Evolutionary conservation across 495 filamentous ascomycete genomes (phyloP).

Genomic region (Lichenothelia convexa): DNA sequence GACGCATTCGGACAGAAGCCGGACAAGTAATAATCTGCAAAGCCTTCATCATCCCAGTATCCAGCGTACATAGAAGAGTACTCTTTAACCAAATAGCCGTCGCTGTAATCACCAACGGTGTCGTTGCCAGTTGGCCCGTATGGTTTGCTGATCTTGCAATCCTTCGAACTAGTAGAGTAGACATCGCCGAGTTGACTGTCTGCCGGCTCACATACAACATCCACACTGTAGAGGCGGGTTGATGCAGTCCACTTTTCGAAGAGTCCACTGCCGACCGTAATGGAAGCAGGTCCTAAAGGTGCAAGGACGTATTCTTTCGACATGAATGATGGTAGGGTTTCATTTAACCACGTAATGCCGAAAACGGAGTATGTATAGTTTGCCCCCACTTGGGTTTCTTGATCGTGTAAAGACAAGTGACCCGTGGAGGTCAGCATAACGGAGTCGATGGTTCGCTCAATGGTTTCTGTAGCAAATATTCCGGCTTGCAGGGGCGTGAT

Average conservation of each 20-base stretch:
- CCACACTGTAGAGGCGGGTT: slow-evolving; percentile 18
- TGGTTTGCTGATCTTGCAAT: slow-evolving; percentile 11
- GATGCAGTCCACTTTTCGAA: slow-evolving; percentile 15
- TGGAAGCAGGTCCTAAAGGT: slow-evolving; percentile 16
- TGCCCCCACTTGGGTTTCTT: slow-evolving; percentile 10
- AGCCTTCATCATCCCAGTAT: slow-evolving; percentile 11
- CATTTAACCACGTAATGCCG: slow-evolving; percentile 19
- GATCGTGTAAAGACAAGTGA: slow-evolving; percentile 11
- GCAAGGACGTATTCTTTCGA: slow-evolving; percentile 18
- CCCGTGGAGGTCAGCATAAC: neutral
- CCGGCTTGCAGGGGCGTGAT: slow-evolving; percentile 26
- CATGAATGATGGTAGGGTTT: slow-evolving; percentile 23
- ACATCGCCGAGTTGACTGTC: neutral
- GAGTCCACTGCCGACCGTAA: neutral
- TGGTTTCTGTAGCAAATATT: slow-evolving; percentile 18
- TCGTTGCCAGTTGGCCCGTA: neutral
- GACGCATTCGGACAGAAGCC: slow-evolving; percentile 9
- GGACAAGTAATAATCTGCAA: slow-evolving; percentile 12
- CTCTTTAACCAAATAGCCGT: neutral
- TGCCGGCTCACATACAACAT: slow-evolving; percentile 21
- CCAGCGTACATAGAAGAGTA: slow-evolving; percentile 18
- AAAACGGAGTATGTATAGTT: slow-evolving; percentile 22
- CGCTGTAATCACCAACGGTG: neutral
- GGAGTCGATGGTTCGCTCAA: slow-evolving; percentile 5
- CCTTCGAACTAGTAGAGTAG: slow-evolving; percentile 10